Percentiles rank a stretch among this genome's conserved stretches.
These are phyloP conservation scores for Pseudomonodictys pantanalensis DNA, from an alignment of 495 filamentous ascomycete species.

Conservation along the genomic window DNA sequence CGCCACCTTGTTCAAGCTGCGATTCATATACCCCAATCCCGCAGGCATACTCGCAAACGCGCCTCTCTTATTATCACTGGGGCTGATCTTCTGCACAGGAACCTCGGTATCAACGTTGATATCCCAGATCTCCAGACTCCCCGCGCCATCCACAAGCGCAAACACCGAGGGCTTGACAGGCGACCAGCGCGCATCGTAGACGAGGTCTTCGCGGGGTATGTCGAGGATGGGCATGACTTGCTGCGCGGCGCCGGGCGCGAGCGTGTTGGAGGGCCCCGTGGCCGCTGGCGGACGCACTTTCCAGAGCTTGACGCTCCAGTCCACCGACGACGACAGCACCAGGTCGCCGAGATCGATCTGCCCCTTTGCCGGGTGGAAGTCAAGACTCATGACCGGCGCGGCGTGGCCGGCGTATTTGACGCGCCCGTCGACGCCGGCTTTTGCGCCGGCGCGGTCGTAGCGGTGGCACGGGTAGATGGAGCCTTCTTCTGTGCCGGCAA, in stretches of 20 bases:
- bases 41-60: constrained; percentile 47
- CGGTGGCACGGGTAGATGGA: constrained; percentile 93
- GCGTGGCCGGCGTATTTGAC: constrained; percentile 83
- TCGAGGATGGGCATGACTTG: constrained; percentile 73
- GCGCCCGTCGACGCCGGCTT: constrained; percentile 85
- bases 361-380: constrained; percentile 89
- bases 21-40: constrained; percentile 55
- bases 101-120: constrained; percentile 89
- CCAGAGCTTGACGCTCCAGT: constrained; percentile 98
- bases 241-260: constrained; percentile 42
- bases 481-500: constrained; percentile 94
- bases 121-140: constrained; percentile 95
- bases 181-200: constrained; percentile 94
- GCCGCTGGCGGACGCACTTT: constrained; percentile 77
- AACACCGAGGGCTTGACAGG: constrained; percentile 90
- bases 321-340: constrained; percentile 77
- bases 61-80: constrained; percentile 57
- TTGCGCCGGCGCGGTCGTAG: constrained; percentile 94
- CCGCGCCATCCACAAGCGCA: constrained; percentile 85
- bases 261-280: constrained; percentile 45
- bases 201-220: constrained; percentile 86
- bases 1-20: constrained; percentile 85
- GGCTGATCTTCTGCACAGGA: constrained; percentile 71
- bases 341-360: constrained; percentile 94
- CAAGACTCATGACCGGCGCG: constrained; percentile 91